Evolutionary conservation across 2,329 filamentous ascomycete genomes (phyloP).

Genomic region (Fusarium fujikuroi): DNA sequence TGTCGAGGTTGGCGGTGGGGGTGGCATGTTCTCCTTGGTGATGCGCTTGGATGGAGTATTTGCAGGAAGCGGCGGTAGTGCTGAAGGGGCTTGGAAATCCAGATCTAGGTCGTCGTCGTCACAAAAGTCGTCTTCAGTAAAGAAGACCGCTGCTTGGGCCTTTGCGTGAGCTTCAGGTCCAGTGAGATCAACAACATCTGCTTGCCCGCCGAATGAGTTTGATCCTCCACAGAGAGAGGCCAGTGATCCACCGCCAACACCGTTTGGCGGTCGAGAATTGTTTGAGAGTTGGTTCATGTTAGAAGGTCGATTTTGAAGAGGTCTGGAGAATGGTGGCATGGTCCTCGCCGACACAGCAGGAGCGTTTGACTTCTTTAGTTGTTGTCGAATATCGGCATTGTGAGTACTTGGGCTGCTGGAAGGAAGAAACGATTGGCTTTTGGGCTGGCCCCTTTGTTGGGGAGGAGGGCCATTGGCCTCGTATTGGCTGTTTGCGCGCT

Average conservation of each 20-base stretch:
- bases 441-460: slow-evolving; percentile 50
- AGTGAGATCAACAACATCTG: slow-evolving; percentile 51
- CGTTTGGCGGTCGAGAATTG: slow-evolving; percentile 12
- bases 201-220: slow-evolving; percentile 57
- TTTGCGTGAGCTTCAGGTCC: slow-evolving; percentile 44
- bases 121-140: slow-evolving; percentile 86
- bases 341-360: slow-evolving; percentile 55
- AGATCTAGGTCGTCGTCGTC: slow-evolving; percentile 82
- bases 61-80: slow-evolving; percentile 55
- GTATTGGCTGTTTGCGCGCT: slow-evolving; percentile 51
- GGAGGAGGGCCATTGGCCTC: slow-evolving; percentile 51
- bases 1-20: slow-evolving; percentile 44
- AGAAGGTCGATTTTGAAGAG: slow-evolving; percentile 45
- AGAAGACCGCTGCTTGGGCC: slow-evolving; percentile 59
- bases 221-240: slow-evolving; percentile 57
- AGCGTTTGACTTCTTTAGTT: slow-evolving; percentile 58
- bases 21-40: slow-evolving; percentile 43
- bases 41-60: slow-evolving; percentile 30
- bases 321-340: slow-evolving; percentile 41
- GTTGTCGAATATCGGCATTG: slow-evolving; percentile 61
- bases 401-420: slow-evolving; percentile 63
- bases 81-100: slow-evolving; percentile 70
- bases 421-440: slow-evolving; percentile 64
- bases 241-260: slow-evolving; percentile 44
- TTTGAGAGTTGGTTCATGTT: slow-evolving; percentile 47